Conservation (phyloP, 768 basidiomycete species). For the Boletus insuetus region DNA sequence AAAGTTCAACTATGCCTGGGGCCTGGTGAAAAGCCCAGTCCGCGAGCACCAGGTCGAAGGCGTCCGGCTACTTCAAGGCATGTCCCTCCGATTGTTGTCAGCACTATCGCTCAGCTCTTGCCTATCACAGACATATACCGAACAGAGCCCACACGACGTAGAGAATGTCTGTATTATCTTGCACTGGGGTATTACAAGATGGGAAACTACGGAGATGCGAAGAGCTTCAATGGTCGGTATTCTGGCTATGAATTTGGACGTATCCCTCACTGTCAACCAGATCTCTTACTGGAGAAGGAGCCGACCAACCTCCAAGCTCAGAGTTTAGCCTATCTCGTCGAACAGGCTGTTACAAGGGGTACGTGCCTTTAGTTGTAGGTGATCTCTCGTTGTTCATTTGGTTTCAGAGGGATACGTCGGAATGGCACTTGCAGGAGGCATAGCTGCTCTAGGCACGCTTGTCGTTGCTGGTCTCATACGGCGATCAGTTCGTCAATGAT, state of each 20-base stretch:
- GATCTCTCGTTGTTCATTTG: neutral
- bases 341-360: constrained; percentile 83
- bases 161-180: constrained; percentile 97
- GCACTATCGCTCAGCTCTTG: constrained; percentile 8
- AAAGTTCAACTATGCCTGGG: constrained; percentile 98
- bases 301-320: constrained; percentile 92
- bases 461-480: constrained; percentile 76
- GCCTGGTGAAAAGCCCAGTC: constrained; percentile 86
- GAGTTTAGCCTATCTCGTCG: constrained; percentile 81
- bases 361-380: constrained; percentile 16
- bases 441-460: constrained; percentile 79
- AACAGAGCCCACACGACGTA: constrained; percentile 75
- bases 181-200: constrained; percentile 97
- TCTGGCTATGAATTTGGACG: neutral
- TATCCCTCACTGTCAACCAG: constrained; percentile 39
- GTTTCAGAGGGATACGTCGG: constrained; percentile 93
- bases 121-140: constrained; percentile 78
- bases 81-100: constrained; percentile 7
- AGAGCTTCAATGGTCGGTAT: constrained; percentile 83
- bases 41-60: constrained; percentile 89
- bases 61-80: constrained; percentile 87
- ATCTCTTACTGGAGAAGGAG: constrained; percentile 84
- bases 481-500: constrained; percentile 62
- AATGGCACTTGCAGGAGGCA: constrained; percentile 92
- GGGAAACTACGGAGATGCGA: constrained; percentile 90